Evolutionary conservation across 2,329 filamentous ascomycete species (phyloP).

Genomic region (Colletotrichum abscissum): DNA sequence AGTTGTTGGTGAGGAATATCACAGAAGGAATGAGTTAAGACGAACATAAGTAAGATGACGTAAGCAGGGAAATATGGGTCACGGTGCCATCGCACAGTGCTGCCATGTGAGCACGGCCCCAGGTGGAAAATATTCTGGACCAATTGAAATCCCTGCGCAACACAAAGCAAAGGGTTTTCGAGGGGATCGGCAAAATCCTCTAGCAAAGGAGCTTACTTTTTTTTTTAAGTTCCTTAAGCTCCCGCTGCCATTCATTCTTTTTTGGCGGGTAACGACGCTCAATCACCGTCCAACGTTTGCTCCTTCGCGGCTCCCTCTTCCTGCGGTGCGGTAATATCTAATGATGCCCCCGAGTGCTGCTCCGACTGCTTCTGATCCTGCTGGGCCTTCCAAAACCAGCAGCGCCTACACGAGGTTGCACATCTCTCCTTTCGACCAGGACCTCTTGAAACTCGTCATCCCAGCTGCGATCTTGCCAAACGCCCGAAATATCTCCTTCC

Average conservation of each 20-base stretch:
- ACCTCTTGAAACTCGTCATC: conserved; percentile 78
- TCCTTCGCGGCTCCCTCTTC: neutral
- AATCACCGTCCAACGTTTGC: neutral
- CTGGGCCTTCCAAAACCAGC: conserved; percentile 28
- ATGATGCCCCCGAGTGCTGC: conserved; percentile 19
- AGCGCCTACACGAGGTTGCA: conserved; percentile 73
- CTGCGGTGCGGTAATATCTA: conserved; percentile 13
- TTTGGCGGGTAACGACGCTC: conserved; percentile 21
- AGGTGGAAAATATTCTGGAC: neutral
- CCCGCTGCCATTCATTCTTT: conserved; percentile 13
- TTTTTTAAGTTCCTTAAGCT: neutral
- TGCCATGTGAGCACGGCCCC: neutral
- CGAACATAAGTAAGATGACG: conserved; percentile 3
- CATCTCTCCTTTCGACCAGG: conserved; percentile 85
- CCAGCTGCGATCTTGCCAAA: conserved; percentile 72
- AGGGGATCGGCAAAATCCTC: conserved; percentile 31
- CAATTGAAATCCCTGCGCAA: conserved; percentile 38
- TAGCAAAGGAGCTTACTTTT: conserved; percentile 1
- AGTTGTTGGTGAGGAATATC: neutral
- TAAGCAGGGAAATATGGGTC: conserved; percentile 1
- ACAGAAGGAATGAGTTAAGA: neutral
- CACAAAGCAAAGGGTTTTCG: conserved; percentile 32
- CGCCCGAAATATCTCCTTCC: conserved; percentile 88
- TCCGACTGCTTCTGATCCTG: conserved; percentile 1
- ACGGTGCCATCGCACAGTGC: neutral